Conservation (phyloP, 2,329 filamentous ascomycete species). For the Ophiostoma quercus region DNA sequence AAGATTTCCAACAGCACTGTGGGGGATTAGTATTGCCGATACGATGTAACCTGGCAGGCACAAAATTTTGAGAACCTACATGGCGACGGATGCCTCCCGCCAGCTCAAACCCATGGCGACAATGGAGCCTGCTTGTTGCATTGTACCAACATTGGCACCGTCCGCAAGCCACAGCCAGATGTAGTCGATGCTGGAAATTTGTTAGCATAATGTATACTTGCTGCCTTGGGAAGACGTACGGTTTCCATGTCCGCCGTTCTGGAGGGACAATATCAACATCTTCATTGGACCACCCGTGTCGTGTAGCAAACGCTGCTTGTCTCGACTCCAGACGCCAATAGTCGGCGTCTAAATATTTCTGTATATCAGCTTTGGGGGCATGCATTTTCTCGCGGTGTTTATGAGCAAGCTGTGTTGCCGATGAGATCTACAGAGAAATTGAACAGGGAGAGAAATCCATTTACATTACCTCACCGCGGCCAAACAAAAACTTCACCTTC, state of each 20-base stretch:
- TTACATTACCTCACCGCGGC: no score
- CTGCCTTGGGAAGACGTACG: neutral
- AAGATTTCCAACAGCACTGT: neutral
- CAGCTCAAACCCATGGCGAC: neutral
- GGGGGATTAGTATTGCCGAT: no score
- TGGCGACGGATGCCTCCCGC: neutral
- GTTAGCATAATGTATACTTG: no score
- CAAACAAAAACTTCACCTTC: no score
- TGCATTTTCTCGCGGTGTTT: neutral
- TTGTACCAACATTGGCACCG: neutral
- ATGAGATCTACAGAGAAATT: no score
- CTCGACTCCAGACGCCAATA: conserved; percentile 1
- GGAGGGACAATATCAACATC: neutral
- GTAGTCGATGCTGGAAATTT: neutral
- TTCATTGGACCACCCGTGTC: neutral
- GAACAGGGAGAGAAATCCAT: no score
- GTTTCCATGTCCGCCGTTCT: neutral
- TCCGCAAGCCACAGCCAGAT: neutral
- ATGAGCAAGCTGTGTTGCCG: no score
- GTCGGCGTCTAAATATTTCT: neutral
- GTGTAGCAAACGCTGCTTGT: neutral
- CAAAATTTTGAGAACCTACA: neutral
- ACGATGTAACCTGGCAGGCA: no score
- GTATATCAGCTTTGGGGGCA: neutral
- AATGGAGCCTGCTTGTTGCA: neutral